These are phyloP conservation scores for Blastobotrys chiropterorum DNA, from an alignment of 805 yeast genomes.

Conservation along the genomic window DNA sequence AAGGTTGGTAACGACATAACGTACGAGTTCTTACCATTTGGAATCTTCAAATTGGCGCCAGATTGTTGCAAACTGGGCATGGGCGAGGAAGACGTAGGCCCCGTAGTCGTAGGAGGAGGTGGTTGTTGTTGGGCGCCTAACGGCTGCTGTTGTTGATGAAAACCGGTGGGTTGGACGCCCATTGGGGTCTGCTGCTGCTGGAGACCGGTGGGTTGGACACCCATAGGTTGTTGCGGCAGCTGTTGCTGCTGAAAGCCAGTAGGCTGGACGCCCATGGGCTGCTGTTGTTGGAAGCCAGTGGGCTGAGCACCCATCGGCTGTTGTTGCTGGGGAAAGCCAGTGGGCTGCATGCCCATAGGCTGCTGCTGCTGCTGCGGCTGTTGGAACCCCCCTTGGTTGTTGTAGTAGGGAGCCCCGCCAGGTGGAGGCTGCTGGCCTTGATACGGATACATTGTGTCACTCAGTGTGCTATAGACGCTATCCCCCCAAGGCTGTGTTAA, in stretches of 20 bases:
- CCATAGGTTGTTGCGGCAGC: not conserved
- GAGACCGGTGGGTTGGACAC: no score
- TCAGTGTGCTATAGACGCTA: no score
- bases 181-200: not conserved
- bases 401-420: no score
- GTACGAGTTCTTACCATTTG: conserved; percentile 19
- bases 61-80: not conserved
- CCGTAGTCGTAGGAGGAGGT: conserved; percentile 12
- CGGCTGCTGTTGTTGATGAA: conserved; percentile 10
- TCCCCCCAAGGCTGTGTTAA: no score
- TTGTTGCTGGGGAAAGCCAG: no score
- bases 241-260: conserved; percentile 2
- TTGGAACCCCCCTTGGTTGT: conserved; percentile 2
- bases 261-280: conserved; percentile 13
- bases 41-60: conserved; percentile 21
- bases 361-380: not conserved
- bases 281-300: no score
- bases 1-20: no score
- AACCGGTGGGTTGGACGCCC: conserved; percentile 17
- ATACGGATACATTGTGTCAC: conserved; percentile 13
- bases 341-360: no score
- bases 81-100: conserved; percentile 6
- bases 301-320: conserved; percentile 13
- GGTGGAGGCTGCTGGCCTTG: conserved; percentile 5
- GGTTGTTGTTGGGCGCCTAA: conserved; percentile 9